phyloP scores from a whole-genome alignment of 768 basidiomycete genomes.

The Pleurotus ostreatus region DNA sequence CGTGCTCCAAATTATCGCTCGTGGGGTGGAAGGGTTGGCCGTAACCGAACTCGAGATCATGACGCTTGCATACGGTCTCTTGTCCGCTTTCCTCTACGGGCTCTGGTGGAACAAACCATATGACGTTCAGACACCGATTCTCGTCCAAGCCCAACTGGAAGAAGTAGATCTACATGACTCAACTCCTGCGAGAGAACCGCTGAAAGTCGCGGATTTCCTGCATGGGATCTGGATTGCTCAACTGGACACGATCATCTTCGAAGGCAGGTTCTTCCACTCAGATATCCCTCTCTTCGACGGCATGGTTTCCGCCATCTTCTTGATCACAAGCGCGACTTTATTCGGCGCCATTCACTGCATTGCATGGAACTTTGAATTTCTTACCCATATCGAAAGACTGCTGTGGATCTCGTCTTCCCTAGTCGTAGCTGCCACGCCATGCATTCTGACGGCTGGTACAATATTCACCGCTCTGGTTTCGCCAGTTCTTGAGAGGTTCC shows the following conservation, averaged over 20 bases:
- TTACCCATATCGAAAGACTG: slow-evolving; percentile 13
- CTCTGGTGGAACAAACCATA: slow-evolving; percentile 39
- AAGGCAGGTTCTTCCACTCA: not conserved
- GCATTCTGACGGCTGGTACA: not conserved
- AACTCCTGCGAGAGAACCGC: not conserved
- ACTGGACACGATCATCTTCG: not conserved
- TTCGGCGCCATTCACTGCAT: slow-evolving; percentile 23
- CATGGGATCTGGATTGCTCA: not conserved
- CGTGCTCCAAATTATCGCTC: slow-evolving; percentile 23
- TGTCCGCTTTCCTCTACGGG: slow-evolving; percentile 25
- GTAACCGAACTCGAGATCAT: slow-evolving; percentile 31
- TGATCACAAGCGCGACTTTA: slow-evolving; percentile 6
- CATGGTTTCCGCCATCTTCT: not conserved
- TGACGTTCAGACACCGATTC: slow-evolving; percentile 22
- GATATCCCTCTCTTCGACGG: no score
- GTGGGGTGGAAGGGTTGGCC: slow-evolving; percentile 18
- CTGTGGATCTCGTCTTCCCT: slow-evolving; percentile 20
- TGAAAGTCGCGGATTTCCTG: not conserved
- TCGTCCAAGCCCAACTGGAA: not conserved
- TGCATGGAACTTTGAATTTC: slow-evolving; percentile 23
- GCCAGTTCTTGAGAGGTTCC: no score
- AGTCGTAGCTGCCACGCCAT: slow-evolving; percentile 12
- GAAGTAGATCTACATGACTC: not conserved
- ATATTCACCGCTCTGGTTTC: no score
- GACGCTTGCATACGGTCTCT: slow-evolving; percentile 27